Percentiles rank a stretch among this genome's conserved stretches.
Evolutionary conservation across 2,329 filamentous ascomycete species (phyloP).

Genomic region (Penicillium olsonii): DNA sequence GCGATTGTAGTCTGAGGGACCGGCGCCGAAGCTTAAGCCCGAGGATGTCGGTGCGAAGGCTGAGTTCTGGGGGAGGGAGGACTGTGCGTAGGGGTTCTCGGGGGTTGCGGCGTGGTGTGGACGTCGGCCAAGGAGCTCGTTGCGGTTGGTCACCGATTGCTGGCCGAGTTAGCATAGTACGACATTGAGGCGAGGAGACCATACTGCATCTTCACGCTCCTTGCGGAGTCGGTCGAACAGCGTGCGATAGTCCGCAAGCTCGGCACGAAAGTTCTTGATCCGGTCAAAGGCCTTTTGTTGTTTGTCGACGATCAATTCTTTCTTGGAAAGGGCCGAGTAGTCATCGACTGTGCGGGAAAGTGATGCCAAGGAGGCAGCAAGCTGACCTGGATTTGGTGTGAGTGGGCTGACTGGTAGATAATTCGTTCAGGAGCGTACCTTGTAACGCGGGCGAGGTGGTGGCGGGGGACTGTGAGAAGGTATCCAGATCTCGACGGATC

Average conservation of each 20-base stretch:
- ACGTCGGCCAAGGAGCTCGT: conserved; percentile 80
- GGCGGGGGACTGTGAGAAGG: conserved; percentile 61
- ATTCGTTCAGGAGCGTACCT: conserved; percentile 36
- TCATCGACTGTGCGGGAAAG: conserved; percentile 91
- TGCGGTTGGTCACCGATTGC: conserved; percentile 67
- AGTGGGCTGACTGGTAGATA: conserved; percentile 25
- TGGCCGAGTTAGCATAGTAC: conserved; percentile 25
- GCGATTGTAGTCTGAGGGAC: conserved; percentile 61
- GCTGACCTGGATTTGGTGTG: conserved; percentile 58
- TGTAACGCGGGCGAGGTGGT: conserved; percentile 65
- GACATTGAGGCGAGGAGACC: conserved; percentile 12
- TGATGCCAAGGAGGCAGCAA: conserved; percentile 75
- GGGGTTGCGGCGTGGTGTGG: conserved; percentile 78
- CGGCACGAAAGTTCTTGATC: conserved; percentile 78
- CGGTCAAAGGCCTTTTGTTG: conserved; percentile 87
- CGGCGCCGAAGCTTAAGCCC: conserved; percentile 49
- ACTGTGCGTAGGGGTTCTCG: conserved; percentile 87
- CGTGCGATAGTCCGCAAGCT: conserved; percentile 76
- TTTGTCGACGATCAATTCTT: conserved; percentile 87
- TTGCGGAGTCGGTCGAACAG: conserved; percentile 77
- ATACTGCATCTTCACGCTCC: conserved; percentile 71
- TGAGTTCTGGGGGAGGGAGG: conserved; percentile 44
- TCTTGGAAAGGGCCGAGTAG: conserved; percentile 80
- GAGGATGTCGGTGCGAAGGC: conserved; percentile 43
- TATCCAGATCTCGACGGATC: conserved; percentile 73